Conservation (phyloP, 2,329 filamentous ascomycete species). For the Botrytis sinoallii region DNA sequence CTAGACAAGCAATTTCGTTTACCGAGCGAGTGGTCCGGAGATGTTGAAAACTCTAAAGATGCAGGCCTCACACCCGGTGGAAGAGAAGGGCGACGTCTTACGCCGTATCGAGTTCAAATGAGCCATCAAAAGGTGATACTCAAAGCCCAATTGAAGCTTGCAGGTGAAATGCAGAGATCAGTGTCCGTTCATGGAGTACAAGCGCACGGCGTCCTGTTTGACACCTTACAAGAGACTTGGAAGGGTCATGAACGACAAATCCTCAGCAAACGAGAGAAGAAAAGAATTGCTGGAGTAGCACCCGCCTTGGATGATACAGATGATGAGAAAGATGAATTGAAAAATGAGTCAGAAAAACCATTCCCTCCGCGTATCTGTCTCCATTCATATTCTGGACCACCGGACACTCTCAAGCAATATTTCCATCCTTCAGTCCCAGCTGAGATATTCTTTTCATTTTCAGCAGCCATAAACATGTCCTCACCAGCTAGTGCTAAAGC, state of each 20-base stretch:
- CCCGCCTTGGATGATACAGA: slow-evolving; percentile 39
- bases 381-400: slow-evolving; percentile 84
- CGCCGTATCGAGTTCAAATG: slow-evolving; percentile 64
- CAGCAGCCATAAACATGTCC: slow-evolving; percentile 74
- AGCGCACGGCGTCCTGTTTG: slow-evolving; percentile 59
- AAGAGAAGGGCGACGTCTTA: slow-evolving; percentile 65
- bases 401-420: slow-evolving; percentile 75
- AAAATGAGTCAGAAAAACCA: slow-evolving; percentile 48
- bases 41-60: slow-evolving; percentile 43
- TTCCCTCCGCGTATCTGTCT: slow-evolving; percentile 89
- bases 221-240: slow-evolving; percentile 64
- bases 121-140: slow-evolving; percentile 67
- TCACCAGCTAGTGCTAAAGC: slow-evolving; percentile 45
- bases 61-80: slow-evolving; percentile 62
- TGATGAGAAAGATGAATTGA: slow-evolving; percentile 36
- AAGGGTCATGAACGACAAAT: slow-evolving; percentile 65
- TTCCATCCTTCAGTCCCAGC: slow-evolving; percentile 69
- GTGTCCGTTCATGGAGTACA: slow-evolving; percentile 69
- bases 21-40: slow-evolving; percentile 55
- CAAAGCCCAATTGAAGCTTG: slow-evolving; percentile 65
- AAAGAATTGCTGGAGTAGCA: slow-evolving; percentile 43
- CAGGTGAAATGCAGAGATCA: slow-evolving; percentile 67
- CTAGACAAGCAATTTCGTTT: slow-evolving; percentile 75
- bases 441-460: slow-evolving; percentile 85
- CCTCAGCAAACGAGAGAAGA: slow-evolving; percentile 57